A percentile compares a stretch with the other conserved stretches of the same genome.
These are phyloP conservation scores for Paecilomyces variotii DNA, from an alignment of 2,329 filamentous ascomycete genomes.

Conservation along the genomic window DNA sequence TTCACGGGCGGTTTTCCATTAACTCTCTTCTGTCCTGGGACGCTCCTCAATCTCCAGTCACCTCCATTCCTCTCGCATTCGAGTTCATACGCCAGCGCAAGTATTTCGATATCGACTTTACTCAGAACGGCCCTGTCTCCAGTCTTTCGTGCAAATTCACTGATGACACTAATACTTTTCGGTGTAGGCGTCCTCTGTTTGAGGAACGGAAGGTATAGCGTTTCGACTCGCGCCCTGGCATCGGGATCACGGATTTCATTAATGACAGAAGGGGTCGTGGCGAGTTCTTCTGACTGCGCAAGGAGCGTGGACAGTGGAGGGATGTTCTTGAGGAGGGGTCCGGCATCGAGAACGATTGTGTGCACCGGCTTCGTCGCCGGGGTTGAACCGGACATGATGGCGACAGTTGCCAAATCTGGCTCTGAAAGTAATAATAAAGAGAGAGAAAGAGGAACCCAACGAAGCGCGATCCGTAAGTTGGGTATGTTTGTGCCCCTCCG, in stretches of 20 bases:
- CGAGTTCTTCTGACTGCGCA: conserved; percentile 64
- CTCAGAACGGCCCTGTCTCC: conserved; percentile 85
- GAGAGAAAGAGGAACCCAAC: conserved; percentile 1
- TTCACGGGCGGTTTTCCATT: conserved; percentile 59
- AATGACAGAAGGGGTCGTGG: conserved; percentile 79
- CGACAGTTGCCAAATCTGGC: neutral
- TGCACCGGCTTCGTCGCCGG: conserved; percentile 59
- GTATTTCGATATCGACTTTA: conserved; percentile 76
- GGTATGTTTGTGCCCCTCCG: neutral
- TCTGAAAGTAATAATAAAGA: neutral
- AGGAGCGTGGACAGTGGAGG: conserved; percentile 76
- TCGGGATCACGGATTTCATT: conserved; percentile 79
- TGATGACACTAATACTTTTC: conserved; percentile 69
- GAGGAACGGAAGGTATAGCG: conserved; percentile 75
- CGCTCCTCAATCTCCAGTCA: conserved; percentile 72
- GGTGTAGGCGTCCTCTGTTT: conserved; percentile 66
- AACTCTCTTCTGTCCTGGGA: conserved; percentile 68
- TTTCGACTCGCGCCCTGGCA: conserved; percentile 73
- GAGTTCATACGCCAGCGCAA: conserved; percentile 89
- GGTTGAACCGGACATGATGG: conserved; percentile 17
- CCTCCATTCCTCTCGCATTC: conserved; percentile 87
- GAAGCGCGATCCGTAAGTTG: neutral
- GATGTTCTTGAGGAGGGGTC: conserved; percentile 88
- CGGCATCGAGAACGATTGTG: conserved; percentile 80
- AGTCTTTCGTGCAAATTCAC: conserved; percentile 78